These are phyloP conservation scores for Dichotomopilus funicola DNA, from an alignment of 2,329 filamentous ascomycete genomes.

Conservation along the genomic window DNA sequence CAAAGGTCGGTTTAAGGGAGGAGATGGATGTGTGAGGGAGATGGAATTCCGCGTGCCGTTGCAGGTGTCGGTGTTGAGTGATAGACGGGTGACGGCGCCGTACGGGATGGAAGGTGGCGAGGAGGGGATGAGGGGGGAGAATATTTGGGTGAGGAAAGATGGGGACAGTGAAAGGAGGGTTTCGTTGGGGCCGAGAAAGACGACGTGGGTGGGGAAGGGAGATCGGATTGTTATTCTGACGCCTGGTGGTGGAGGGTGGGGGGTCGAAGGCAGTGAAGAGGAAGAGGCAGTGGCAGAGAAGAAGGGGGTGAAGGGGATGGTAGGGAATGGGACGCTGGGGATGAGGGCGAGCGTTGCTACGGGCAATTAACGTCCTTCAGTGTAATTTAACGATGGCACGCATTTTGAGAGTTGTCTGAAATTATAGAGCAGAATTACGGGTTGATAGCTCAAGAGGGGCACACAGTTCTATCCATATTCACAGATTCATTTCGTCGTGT, in stretches of 20 bases:
- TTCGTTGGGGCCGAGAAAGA: neutral
- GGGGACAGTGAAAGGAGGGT: neutral
- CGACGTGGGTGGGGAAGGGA: neutral
- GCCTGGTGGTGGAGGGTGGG: neutral
- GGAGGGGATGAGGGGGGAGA: neutral
- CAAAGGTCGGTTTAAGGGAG: neutral
- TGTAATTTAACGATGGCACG: no score
- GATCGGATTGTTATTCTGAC: neutral
- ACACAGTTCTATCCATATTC: no score
- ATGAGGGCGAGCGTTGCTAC: no score
- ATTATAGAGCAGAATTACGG: no score
- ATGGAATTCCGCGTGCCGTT: neutral
- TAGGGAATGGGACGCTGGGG: no score
- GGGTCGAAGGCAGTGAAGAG: neutral
- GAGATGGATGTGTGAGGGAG: neutral
- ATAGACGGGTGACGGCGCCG: neutral
- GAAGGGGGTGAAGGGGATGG: no score
- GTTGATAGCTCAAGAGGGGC: no score
- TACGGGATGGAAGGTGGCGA: neutral
- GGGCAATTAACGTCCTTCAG: no score
- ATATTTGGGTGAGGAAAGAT: neutral
- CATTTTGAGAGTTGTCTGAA: no score
- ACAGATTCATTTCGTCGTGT: no score
- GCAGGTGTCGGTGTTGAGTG: neutral
- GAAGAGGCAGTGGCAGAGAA: no score